Base-by-base conservation (phyloP, 805 yeast species). In the Candida oleophila region DNA sequence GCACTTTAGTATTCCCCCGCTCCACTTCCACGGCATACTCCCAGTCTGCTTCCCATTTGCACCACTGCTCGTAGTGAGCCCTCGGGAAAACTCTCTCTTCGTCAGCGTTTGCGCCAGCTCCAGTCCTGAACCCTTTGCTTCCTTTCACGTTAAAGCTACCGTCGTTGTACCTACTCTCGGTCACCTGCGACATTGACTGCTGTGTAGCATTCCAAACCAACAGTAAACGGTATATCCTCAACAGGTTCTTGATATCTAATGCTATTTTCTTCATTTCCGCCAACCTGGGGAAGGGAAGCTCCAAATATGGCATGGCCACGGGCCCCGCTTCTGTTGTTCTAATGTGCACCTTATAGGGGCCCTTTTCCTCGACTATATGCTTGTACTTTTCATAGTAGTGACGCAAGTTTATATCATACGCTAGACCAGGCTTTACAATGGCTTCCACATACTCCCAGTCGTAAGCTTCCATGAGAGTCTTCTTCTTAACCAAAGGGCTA, bases 311-410 rank as follows among this genome's bases (percentile, higher is more conserved):
- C 4, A 68, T 57, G 1, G 57, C 54, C 41, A 60, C 50, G 2
- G 64, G 54, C 0, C 73, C 76, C 1, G 76, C 65, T 42, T 54
- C 52, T 4, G 69, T 65, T n/a, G 47, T 37, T 11, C 56, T 45
- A 9, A 69, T 55, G 38, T 60, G 61, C 4, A 70, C 73, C 39
- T 59, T 54, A 28, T 42, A 60, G 2, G 77, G 76, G 3, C 77
- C 77, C 43, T 62, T 64, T 14, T 58, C 59, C 42, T 60, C 59
- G 7, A 70, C 61, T 1, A 52, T 51, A 1, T 44, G n/a, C 12
- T 47, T 48, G 18, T 62, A 46, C n/a, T 50, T 44, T 3, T 56
- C 54, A 30, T 66, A 44, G 39, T 50, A 53, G 30, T 64, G 64
- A 36, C 48, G 33, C 43, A 57, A 50, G 46, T 71, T 71, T 38